phyloP scores from a whole-genome alignment of 768 basidiomycete genomes.

The Terana coerulea region DNA sequence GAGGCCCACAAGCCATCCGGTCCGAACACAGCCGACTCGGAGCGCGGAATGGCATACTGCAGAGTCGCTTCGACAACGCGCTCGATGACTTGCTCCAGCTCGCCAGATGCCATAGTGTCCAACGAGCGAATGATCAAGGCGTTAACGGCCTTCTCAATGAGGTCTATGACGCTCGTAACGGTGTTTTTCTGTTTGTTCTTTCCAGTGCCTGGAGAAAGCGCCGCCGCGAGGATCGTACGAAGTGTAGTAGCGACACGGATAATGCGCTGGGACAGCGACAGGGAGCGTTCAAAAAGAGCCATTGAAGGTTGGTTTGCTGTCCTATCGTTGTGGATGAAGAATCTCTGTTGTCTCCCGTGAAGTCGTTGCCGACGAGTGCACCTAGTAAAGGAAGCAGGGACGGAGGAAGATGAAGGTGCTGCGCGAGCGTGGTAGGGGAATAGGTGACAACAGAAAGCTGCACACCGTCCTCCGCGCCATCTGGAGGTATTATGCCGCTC shows the following conservation, averaged over 20 bases:
- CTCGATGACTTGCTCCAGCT: conserved; percentile 62
- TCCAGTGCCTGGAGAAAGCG: conserved; percentile 23
- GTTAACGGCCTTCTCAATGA: conserved; percentile 66
- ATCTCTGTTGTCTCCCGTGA: conserved; percentile 39
- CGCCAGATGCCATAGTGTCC: conserved; percentile 50
- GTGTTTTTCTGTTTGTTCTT: conserved; percentile 35
- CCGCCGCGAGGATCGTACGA: conserved; percentile 47
- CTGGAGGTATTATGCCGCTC: conserved; percentile 53
- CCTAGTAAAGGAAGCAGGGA: conserved; percentile 75
- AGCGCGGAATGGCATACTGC: conserved; percentile 71
- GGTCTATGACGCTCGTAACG: conserved; percentile 70
- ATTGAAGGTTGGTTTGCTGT: conserved; percentile 45
- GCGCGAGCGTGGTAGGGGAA: conserved; percentile 56
- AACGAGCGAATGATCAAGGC: conserved; percentile 50
- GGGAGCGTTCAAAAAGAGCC: conserved; percentile 64
- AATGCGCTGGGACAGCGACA: conserved; percentile 61
- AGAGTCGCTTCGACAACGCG: conserved; percentile 70
- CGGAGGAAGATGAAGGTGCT: conserved; percentile 61
- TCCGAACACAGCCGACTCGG: conserved; percentile 38
- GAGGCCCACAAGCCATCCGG: conserved; percentile 47
- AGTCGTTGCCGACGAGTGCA: conserved; percentile 81
- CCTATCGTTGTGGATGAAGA: conserved; percentile 32
- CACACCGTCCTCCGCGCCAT: conserved; percentile 22
- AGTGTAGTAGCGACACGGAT: conserved; percentile 59
- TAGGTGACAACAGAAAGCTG: conserved; percentile 53